Base-by-base conservation (phyloP, 805 yeast species). In the Candida hispaniensis region DNA sequence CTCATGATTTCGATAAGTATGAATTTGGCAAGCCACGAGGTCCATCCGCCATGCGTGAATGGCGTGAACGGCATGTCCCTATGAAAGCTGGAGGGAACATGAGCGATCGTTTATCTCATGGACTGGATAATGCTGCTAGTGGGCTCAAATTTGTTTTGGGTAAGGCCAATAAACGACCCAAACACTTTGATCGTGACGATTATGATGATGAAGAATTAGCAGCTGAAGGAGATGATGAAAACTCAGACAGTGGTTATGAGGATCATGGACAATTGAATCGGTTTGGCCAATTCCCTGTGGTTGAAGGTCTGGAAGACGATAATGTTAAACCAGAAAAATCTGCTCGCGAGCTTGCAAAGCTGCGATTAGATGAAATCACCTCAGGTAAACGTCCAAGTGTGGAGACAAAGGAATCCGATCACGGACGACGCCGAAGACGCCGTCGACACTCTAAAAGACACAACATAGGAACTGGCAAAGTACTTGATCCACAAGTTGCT, bases 401-500 rank as follows among this genome's bases (percentile, higher is more conserved):
- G n/a, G n/a, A n/a, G n/a, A n/a, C n/a, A n/a, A n/a, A n/a, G n/a
- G n/a, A n/a, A n/a, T n/a, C n/a, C n/a, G n/a, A n/a, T n/a, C n/a
- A n/a, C n/a, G n/a, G n/a, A n/a, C n/a, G n/a, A n/a, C n/a, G 19
- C 2, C 15, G 36, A 18, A 27, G 36, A 10, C 13, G 36, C 17
- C 28, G 36, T n/a, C 28, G 36, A 32, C 22, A 26, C 19, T 30
- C 30, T 10, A 20, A 24, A 10, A 24, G 38, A 18, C 23, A 34
- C 20, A 5, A 26, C 14, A 19, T 23, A 10, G 38, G 25, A 6
- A 26, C 46, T 26, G 56, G 71, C 34, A 62, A 69, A 29, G 69
- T 79, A 2, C 73, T 67, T 44, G 93, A 79, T 41, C 68, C 79
- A 38, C 75, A 71, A 26, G 73, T 91, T 0, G 93, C 95, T 0